Conservation (phyloP, 2,329 filamentous ascomycete species). For the Colletotrichum sp. region DNA sequence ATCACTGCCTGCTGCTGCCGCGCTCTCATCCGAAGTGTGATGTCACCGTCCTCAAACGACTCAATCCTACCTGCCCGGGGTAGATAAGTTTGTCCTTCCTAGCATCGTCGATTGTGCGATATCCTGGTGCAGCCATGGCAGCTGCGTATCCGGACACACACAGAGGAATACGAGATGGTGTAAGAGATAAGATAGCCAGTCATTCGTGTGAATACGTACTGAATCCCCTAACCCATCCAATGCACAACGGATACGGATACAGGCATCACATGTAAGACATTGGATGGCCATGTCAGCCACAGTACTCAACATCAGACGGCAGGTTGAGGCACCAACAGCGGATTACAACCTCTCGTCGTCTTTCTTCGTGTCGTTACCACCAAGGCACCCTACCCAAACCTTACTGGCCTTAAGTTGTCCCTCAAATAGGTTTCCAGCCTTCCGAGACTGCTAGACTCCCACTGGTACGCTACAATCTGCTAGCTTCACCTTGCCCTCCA, state of each 20-base stretch:
- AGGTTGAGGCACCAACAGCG: neutral
- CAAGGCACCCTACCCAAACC: neutral
- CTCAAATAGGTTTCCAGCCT: neutral
- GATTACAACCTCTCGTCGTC: neutral
- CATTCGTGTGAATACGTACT: neutral
- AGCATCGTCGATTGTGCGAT: neutral
- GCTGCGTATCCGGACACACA: neutral
- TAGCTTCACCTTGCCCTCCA: neutral
- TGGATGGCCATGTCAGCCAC: neutral
- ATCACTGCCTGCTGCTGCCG: neutral
- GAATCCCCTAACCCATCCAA: neutral
- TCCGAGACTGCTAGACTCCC: neutral
- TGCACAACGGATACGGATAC: neutral
- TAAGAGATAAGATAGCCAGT: neutral
- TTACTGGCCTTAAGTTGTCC: neutral
- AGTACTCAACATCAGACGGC: neutral
- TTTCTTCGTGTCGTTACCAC: neutral
- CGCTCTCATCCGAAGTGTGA: neutral
- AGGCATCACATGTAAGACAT: constrained; percentile 11
- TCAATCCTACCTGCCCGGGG: neutral
- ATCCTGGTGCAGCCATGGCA: neutral
- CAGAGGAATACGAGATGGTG: neutral
- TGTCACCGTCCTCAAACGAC: neutral
- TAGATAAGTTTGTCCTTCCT: neutral
- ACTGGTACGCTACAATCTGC: neutral